Evolutionary conservation across 352 stramenopile species (phyloP).

Genomic region (Pythium oligandrum): DNA sequence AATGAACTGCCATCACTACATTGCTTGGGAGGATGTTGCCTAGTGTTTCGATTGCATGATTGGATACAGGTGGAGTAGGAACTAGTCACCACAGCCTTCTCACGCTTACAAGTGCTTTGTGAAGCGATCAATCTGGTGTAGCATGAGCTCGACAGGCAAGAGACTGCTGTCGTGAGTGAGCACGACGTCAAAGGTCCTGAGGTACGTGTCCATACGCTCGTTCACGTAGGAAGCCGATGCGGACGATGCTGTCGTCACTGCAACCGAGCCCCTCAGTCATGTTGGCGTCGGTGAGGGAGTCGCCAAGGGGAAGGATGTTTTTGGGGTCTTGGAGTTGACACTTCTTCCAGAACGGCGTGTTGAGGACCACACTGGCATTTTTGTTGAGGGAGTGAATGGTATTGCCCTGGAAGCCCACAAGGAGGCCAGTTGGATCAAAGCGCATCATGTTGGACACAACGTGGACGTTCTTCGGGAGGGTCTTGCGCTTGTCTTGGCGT

Average conservation of each 20-base stretch:
- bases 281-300: conserved; percentile 62
- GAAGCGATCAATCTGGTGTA: conserved; percentile 42
- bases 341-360: conserved; percentile 66
- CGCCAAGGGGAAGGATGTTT: conserved; percentile 73
- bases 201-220: conserved; percentile 54
- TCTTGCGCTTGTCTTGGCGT: conserved; percentile 27
- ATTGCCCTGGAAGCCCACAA: conserved; percentile 49
- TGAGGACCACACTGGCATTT: conserved; percentile 54
- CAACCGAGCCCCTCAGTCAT: conserved; percentile 63
- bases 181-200: conserved; percentile 69
- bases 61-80: too few species aligned
- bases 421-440: conserved; percentile 43
- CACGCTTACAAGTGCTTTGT: conserved; percentile 7
- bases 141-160: conserved; percentile 44
- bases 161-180: conserved; percentile 72
- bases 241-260: conserved; percentile 57
- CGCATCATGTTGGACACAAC: conserved; percentile 82
- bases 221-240: conserved; percentile 53
- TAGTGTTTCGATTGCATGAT: too few species aligned
- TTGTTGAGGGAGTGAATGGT: conserved; percentile 83
- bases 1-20: too few species aligned
- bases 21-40: too few species aligned
- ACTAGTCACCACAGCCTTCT: too few species aligned
- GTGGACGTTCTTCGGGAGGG: conserved; percentile 53
- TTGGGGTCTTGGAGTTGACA: conserved; percentile 58